Evolutionary conservation across 768 basidiomycete genomes (phyloP), one percentile per base, ranked within the genome.

Genomic region (Trametes coccinea): DNA sequence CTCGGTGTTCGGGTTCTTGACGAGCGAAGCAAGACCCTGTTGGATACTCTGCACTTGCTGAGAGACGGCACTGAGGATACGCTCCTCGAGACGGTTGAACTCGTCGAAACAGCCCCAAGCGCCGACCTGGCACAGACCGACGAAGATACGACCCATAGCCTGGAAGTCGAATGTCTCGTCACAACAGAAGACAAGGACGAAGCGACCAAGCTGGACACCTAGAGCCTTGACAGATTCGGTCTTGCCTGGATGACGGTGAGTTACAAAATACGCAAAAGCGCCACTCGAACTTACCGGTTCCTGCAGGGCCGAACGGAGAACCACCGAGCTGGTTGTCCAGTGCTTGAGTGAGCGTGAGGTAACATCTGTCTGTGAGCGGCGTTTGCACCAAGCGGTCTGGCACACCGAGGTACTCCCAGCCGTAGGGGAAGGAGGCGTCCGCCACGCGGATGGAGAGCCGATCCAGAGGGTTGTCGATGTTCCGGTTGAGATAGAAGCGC

Each of bases 151-250:
- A 64, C 97, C 97, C 97, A 99, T 98, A 1, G 97, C 97, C 73
- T 98, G 95, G 81, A 98, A 98, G 75, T 99, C 97, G 75, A 99
- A 98, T 0, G 93, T 97, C 74, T 99, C 97, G 75, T 99, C 97
- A 71, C 97, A 99, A 73, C 97, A 98, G 79, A 99, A 99, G n/a
- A 99, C 97, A 50, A 99, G 82, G n/a, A 99, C 97, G 70, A 99
- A 99, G 40, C 97, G 88, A 43, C 97, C 97, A 5, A 99, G 86
- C 69, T 97, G 95, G 2, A 98, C 93, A 52, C 97, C 97, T 22
- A 99, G 86, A 2, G 97, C 95, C 75, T 99, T 99, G 72, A 99
- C 97, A 1, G 97, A 98, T 76, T 99, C 97, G 0, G 97, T 99
- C 79, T 99, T 99, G 33, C 95, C 94, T 93, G 67, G 14, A 46